A percentile compares a stretch with the other conserved stretches of the same genome.
Conservation (phyloP, 805 yeast species). For the Schwanniomyces vanrijiae region DNA sequence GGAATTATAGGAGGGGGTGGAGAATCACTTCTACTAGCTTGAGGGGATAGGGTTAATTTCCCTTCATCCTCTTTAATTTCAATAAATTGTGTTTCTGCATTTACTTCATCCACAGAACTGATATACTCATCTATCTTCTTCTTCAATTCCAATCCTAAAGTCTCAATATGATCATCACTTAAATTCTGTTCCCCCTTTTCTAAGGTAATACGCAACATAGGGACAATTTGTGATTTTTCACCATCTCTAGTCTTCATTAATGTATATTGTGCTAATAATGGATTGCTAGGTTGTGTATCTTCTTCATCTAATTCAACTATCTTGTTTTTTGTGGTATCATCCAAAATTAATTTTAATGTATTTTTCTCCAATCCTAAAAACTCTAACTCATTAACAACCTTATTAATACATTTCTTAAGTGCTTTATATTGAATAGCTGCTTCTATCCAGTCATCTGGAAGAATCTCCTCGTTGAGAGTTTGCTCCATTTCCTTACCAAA, state of each 20-base stretch:
- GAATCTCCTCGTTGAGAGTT: slow-evolving; percentile 55
- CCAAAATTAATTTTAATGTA: slow-evolving; percentile 35
- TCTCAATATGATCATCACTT: slow-evolving; percentile 34
- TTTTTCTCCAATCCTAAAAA: slow-evolving; percentile 57
- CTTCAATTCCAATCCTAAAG: slow-evolving; percentile 27
- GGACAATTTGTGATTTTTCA: slow-evolving; percentile 27
- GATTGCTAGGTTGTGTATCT: slow-evolving; percentile 35
- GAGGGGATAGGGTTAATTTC: slow-evolving; percentile 27
- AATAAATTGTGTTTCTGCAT: slow-evolving; percentile 16
- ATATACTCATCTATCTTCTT: slow-evolving; percentile 24
- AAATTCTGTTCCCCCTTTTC: slow-evolving; percentile 27
- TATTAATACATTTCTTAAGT: slow-evolving; percentile 63
- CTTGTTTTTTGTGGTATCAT: slow-evolving; percentile 20
- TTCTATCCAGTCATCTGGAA: slow-evolving; percentile 68
- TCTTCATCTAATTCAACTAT: slow-evolving; percentile 32
- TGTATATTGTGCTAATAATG: slow-evolving; percentile 43
- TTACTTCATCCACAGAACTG: slow-evolving; percentile 12
- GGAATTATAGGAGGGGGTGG: slow-evolving; percentile 1
- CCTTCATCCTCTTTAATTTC: slow-evolving; percentile 30
- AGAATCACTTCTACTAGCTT: slow-evolving; percentile 9
- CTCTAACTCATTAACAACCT: slow-evolving; percentile 63
- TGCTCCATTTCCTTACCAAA: slow-evolving; percentile 73
- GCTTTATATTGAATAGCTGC: slow-evolving; percentile 73
- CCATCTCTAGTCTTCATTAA: slow-evolving; percentile 26
- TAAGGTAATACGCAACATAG: slow-evolving; percentile 38